Evolutionary conservation across 805 yeast species (phyloP), one percentile per base, ranked within the genome.

Genomic region (Candida vaughaniae): DNA sequence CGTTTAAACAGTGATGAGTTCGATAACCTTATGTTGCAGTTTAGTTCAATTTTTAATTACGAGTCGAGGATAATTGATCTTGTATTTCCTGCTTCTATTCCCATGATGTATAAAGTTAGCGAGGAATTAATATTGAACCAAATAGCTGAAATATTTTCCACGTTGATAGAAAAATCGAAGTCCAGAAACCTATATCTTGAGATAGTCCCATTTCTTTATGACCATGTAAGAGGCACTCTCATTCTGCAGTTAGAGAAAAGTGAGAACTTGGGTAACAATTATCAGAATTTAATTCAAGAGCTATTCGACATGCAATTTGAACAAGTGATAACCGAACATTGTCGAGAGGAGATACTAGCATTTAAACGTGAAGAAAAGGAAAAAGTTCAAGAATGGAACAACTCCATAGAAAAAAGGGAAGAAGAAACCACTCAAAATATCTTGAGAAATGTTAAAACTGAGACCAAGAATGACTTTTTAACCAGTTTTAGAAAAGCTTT

Each of bases 401-500:
- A 47, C 9, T 43, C 54, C 5, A 53, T 73, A 0, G 58, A 64
- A 3, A 64, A 64, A 35, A 55, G 72, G 31, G 82, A 78, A 43
- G 62, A 58, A 7, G 77, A 70, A 42, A 71, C 75, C 0, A 75
- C 75, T 15, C 60, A 66, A 28, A 62, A 58, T 31, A 65, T 78
- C 22, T 60, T 74, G 55, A 69, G 73, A 45, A 71, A 71, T 34
- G 81, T 77, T 8, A 60, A 64, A 42, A 74, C 55, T 7, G 72
- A 68, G 42, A 49, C 79, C 9, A 76, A 77, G 41, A 68, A 67
- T 49, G 87, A 82, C 47, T 72, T 83, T 36, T 66, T 83, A 38
- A 64, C 80, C 14, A 78, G 80, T 45, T 83, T 83, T 56, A 73
- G 78, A 9, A 82, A 78, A 48, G 80, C 82, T 3, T 80, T 83